Conservation (phyloP, 2,329 filamentous ascomycete genomes). For the Penicillium paneum region DNA sequence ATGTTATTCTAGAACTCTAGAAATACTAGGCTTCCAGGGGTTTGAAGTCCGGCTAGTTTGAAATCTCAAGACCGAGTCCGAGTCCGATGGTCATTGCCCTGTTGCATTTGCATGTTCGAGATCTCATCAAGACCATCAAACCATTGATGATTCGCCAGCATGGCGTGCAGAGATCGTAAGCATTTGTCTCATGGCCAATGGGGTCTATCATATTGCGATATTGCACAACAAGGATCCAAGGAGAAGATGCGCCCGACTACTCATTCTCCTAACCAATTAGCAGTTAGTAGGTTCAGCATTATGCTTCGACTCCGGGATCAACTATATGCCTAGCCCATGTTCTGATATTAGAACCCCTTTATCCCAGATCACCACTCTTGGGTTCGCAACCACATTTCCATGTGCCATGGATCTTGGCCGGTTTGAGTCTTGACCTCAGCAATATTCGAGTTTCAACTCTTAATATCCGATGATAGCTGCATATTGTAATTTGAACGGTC, state of each 20-base stretch:
- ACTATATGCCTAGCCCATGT: not conserved
- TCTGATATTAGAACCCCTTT: not conserved
- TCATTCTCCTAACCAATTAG: not conserved
- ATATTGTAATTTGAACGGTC: not conserved
- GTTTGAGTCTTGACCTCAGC: not conserved
- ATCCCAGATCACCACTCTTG: not conserved
- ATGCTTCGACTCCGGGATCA: not conserved
- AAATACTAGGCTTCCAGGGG: not conserved
- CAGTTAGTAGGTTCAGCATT: not conserved
- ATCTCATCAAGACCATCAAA: slow-evolving; percentile 1
- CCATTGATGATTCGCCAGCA: not conserved
- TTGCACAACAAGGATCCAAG: slow-evolving; percentile 13
- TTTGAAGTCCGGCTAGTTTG: not conserved
- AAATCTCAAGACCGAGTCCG: slow-evolving; percentile 13
- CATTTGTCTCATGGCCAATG: not conserved
- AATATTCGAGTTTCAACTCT: not conserved
- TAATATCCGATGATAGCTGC: not conserved
- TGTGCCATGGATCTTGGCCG: not conserved
- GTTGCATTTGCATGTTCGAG: not conserved
- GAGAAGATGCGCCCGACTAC: not conserved
- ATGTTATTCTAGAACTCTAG: not conserved
- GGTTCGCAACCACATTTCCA: not conserved
- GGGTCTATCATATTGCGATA: slow-evolving; percentile 15
- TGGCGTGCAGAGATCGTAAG: not conserved
- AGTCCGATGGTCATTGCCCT: slow-evolving; percentile 11